Base-by-base conservation (phyloP, 805 yeast genomes). In the Peterozyma xylosa region DNA sequence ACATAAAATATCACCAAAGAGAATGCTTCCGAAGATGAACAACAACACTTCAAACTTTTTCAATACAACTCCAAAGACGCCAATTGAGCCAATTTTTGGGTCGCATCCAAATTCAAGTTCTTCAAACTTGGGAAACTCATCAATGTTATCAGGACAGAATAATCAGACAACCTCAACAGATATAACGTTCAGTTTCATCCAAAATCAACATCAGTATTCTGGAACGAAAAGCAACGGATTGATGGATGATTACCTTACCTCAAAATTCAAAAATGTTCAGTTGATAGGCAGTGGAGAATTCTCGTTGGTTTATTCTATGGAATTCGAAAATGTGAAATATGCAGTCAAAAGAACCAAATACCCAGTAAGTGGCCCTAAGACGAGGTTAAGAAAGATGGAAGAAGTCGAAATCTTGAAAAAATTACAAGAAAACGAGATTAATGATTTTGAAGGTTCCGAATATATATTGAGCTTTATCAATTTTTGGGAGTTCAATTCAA, bases 291-390 rank as follows among this genome's bases (percentile, higher is more conserved):
- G 75, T 33, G 98, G 99, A 18, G 96, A 88, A 60, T 93, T 93
- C 56, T 88, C 96, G 2, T 70, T 78, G 17, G 99, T 95, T 14
- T 93, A 80, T 61, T 85, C 85, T 49, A 91, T 91, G 37, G 71
- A 78, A 13, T 84, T 80, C 55, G 80, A 80, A 48, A 70, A 72
- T 42, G 73, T 74, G 39, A 80, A 76, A 54, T 88, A 80, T 60
- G 98, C 98, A 0, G 93, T 93, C 42, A 93, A 93, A 62, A 73
- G 96, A 47, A 79, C 93, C 27, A 87, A 84, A 55, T 76, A 78
- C 42, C 83, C 82, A 30, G 63, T 80, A 32, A 62, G 67, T 48
- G 74, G 84, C 1, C 75, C 75, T 14, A 75, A 71, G 53, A 83
- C 84, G 37, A 71, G 82, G 18, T 68, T 72, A 43, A 71, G 87